These are phyloP conservation scores for Saccharomycopsis vini DNA, from an alignment of 805 yeast genomes.

Conservation along the genomic window DNA sequence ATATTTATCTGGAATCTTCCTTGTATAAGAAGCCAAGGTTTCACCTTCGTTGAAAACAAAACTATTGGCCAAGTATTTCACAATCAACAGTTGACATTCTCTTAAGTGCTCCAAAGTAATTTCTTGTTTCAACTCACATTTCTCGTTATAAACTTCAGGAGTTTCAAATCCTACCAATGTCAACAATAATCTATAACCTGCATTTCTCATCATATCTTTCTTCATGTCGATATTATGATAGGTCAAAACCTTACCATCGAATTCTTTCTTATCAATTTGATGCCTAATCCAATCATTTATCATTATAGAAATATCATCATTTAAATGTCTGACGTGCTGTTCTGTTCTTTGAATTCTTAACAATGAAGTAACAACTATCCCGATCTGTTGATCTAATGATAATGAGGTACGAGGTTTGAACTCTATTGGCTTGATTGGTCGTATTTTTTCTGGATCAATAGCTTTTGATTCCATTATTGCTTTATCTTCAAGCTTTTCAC, in stretches of 20 bases:
- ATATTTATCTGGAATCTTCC: slow-evolving; percentile 1
- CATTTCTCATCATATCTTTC: slow-evolving; percentile 35
- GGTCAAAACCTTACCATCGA: neutral
- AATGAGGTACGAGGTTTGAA: slow-evolving; percentile 20
- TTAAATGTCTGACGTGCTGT: neutral
- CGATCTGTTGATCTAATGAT: slow-evolving; percentile 27
- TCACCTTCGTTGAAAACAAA: slow-evolving; percentile 30
- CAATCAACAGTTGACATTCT: slow-evolving; percentile 30
- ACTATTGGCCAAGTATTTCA: slow-evolving; percentile 32
- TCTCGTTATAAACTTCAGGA: slow-evolving; percentile 32
- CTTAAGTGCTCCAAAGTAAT: slow-evolving; percentile 28
- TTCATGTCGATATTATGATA: slow-evolving; percentile 4
- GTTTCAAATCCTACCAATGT: slow-evolving; percentile 37
- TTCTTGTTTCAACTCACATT: slow-evolving; percentile 31
- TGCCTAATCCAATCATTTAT: neutral
- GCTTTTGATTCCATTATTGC: neutral
- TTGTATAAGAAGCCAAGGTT: slow-evolving; percentile 29
- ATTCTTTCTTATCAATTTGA: neutral
- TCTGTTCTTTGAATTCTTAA: slow-evolving; percentile 1
- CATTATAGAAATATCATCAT: neutral
- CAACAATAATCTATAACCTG: slow-evolving; percentile 41
- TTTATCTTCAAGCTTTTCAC: slow-evolving; percentile 32
- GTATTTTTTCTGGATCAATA: neutral
- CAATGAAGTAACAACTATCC: slow-evolving; percentile 27
- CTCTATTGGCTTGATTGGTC: slow-evolving; percentile 19